Conservation (phyloP, 257 asterid species). For the Jasminum sambac region DNA sequence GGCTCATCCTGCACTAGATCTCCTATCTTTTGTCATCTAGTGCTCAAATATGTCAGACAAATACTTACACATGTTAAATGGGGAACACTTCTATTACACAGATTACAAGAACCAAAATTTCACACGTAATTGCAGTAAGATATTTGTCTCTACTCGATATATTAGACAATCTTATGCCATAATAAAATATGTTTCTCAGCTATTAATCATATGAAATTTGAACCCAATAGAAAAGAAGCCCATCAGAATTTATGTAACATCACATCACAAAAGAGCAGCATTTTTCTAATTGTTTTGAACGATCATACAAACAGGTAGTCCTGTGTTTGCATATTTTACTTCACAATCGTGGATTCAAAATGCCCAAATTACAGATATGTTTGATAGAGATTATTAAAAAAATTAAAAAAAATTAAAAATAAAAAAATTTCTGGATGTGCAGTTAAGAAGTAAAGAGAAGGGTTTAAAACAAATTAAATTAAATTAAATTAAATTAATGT, state of each 20-base stretch:
- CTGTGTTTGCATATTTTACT: not conserved
- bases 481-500: too few species aligned
- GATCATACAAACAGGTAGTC: not conserved
- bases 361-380: not conserved
- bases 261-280: not conserved
- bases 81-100: not conserved
- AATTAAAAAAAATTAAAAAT: too few species aligned
- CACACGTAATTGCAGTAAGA: not conserved
- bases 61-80: not conserved
- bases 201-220: not conserved
- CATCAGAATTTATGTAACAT: not conserved
- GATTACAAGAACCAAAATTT: not conserved
- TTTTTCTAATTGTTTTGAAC: not conserved
- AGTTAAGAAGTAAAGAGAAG: too few species aligned
- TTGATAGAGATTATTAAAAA: too few species aligned
- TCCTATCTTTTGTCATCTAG: constrained; percentile 1
- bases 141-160: not conserved
- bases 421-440: too few species aligned
- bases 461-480: too few species aligned
- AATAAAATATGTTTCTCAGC: not conserved
- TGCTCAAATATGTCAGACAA: not conserved
- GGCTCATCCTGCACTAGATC: not conserved
- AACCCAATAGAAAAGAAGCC: not conserved
- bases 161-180: not conserved
- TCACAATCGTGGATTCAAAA: not conserved